Conservation (phyloP, 2,329 filamentous ascomycete genomes). For the Ambrosiella cleistominuta region DNA sequence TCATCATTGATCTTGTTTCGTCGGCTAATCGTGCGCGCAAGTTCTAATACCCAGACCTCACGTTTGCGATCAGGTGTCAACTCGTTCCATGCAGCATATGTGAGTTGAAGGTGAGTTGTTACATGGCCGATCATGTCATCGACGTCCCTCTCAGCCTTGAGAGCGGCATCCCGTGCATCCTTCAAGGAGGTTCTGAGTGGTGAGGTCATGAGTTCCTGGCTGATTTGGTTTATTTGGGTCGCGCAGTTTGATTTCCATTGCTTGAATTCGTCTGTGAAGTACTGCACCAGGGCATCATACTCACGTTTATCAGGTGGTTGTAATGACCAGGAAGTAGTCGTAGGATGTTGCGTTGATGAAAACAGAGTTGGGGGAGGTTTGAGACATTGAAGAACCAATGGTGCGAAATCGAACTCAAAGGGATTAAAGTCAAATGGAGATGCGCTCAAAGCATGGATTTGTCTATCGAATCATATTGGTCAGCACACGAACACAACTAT, state of each 20-base stretch:
- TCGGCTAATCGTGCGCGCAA: conserved; percentile 40
- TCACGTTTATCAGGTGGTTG: conserved; percentile 57
- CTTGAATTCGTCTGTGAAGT: conserved; percentile 49
- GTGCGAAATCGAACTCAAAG: conserved; percentile 68
- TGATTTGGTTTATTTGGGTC: conserved; percentile 30
- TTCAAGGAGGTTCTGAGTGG: conserved; percentile 25
- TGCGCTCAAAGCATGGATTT: conserved; percentile 5
- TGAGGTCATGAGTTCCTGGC: conserved; percentile 31
- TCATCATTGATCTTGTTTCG: conserved; percentile 38
- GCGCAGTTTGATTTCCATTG: conserved; percentile 41
- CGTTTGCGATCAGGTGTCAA: conserved; percentile 38
- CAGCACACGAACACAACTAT: not conserved
- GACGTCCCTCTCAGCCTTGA: conserved; percentile 32
- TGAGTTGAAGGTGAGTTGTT: conserved; percentile 56
- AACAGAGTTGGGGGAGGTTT: conserved; percentile 68
- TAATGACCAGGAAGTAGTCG: conserved; percentile 65
- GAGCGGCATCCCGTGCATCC: conserved; percentile 29
- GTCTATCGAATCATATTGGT: not conserved
- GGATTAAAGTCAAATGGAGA: conserved; percentile 67
- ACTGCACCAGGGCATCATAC: conserved; percentile 49
- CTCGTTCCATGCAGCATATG: conserved; percentile 59
- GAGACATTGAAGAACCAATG: conserved; percentile 65
- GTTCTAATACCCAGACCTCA: conserved; percentile 43
- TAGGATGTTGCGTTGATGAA: conserved; percentile 62
- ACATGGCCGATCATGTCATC: conserved; percentile 51